Conservation (phyloP, 495 filamentous ascomycete genomes). For the Neurospora tetraspora region DNA sequence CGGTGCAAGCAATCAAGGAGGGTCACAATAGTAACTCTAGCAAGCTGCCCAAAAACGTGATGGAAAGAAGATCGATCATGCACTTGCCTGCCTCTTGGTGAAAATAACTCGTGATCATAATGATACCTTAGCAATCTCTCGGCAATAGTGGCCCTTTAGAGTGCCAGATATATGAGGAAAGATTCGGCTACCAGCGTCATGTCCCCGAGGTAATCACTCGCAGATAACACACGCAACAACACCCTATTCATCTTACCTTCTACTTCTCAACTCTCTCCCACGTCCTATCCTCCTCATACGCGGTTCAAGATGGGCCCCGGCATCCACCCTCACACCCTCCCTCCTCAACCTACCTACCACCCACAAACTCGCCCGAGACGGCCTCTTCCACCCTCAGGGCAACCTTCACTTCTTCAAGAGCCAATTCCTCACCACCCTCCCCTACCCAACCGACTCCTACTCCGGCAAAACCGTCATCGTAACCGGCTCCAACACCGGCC, state of each 20-base stretch:
- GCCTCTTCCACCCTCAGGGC: neutral
- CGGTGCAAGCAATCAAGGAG: neutral
- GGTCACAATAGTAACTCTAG: neutral
- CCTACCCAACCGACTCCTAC: neutral
- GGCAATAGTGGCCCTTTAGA: neutral
- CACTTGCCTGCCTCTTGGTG: neutral
- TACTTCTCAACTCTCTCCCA: neutral
- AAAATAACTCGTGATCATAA: too few relatives aligned
- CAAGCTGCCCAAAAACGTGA: neutral
- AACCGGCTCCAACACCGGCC: slow-evolving; percentile 43
- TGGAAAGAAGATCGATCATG: neutral
- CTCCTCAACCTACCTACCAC: neutral
- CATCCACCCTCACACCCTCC: neutral
- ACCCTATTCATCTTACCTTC: neutral
- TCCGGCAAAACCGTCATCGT: slow-evolving; percentile 37
- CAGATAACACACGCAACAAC: neutral
- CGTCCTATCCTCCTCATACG: neutral
- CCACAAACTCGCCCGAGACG: neutral
- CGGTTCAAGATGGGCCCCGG: neutral
- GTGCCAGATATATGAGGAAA: neutral
- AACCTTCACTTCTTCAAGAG: neutral
- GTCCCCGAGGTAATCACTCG: neutral
- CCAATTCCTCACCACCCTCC: slow-evolving; percentile 5
- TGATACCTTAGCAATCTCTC: neutral
- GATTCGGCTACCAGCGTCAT: neutral